Percentiles rank a stretch among this genome's conserved stretches.
These are phyloP conservation scores for Xylaria sp. DNA, from an alignment of 2,329 filamentous ascomycete genomes.

Conservation along the genomic window DNA sequence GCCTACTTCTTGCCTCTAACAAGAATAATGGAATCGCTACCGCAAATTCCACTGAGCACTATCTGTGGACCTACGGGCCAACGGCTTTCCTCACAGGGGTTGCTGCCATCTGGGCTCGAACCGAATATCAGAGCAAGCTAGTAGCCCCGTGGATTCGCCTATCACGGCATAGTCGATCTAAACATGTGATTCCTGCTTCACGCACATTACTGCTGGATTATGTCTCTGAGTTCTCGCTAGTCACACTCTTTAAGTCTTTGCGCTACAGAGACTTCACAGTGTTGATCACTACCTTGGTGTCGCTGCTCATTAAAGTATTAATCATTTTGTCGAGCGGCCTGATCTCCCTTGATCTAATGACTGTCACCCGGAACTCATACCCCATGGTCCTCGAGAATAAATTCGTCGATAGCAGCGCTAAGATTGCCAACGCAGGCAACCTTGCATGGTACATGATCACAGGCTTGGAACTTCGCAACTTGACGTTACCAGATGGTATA, in stretches of 20 bases:
- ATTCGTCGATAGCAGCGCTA: conserved; percentile 9
- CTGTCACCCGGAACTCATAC: background rate
- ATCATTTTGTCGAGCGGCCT: background rate
- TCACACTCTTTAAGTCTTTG: background rate
- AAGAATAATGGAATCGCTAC: conserved; percentile 7
- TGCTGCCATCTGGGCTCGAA: conserved; percentile 12
- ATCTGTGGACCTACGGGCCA: conserved; percentile 21
- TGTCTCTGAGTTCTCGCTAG: conserved; percentile 3
- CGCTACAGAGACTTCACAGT: conserved; percentile 1
- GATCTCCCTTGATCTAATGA: background rate
- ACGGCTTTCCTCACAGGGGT: conserved; percentile 4
- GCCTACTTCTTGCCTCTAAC: background rate
- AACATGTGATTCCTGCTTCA: background rate
- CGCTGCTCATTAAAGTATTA: conserved; percentile 6
- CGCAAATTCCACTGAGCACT: background rate
- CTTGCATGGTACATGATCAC: background rate
- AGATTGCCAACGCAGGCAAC: background rate
- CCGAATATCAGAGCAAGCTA: conserved; percentile 14
- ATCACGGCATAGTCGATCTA: background rate
- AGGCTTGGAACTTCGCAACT: background rate
- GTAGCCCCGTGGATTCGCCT: conserved; percentile 9
- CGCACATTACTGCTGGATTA: conserved; percentile 13
- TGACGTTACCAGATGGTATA: conserved; percentile 19
- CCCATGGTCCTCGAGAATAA: background rate
- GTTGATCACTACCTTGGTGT: background rate